Percentiles rank a stretch among this genome's conserved stretches.
Conservation (phyloP, 352 stramenopile genomes). For the Thraustochytrium sp. region DNA sequence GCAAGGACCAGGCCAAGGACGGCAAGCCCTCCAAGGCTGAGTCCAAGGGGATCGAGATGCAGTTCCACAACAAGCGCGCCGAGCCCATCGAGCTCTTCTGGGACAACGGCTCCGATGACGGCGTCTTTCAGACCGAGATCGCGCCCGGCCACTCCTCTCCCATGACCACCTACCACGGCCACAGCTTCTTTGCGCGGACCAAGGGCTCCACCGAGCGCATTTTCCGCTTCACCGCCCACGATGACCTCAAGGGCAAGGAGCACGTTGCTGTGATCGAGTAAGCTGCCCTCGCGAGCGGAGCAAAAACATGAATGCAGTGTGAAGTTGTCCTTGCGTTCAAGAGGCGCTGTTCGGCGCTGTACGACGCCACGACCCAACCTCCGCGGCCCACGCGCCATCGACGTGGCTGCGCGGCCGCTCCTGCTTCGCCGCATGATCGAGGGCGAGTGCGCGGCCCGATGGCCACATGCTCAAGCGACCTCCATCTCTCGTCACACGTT, state of each 20-base stretch:
- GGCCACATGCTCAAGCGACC: no score
- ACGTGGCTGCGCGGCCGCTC: no score
- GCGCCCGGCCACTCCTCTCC: background rate
- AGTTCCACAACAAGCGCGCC: constrained; percentile 5
- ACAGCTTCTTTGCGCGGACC: constrained; percentile 22
- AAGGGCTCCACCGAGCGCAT: background rate
- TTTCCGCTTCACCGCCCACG: constrained; percentile 2
- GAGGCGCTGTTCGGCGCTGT: no score
- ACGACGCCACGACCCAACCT: no score
- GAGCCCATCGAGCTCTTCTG: constrained; percentile 28
- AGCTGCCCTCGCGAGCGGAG: no score
- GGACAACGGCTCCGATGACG: constrained; percentile 3
- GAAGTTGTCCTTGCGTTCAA: no score
- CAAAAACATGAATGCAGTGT: no score
- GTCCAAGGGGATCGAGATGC: background rate
- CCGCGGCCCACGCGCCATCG: no score
- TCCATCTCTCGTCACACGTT: no score
- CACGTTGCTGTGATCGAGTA: background rate
- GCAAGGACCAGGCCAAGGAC: constrained; percentile 38
- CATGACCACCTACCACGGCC: constrained; percentile 41
- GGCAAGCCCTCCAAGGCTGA: background rate
- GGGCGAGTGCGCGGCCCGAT: no score
- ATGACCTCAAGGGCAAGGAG: constrained; percentile 13
- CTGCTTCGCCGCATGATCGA: no score
- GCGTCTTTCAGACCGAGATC: constrained; percentile 35